phyloP scores from a whole-genome alignment of 2,329 filamentous ascomycete species.

The Thelonectria olida region DNA sequence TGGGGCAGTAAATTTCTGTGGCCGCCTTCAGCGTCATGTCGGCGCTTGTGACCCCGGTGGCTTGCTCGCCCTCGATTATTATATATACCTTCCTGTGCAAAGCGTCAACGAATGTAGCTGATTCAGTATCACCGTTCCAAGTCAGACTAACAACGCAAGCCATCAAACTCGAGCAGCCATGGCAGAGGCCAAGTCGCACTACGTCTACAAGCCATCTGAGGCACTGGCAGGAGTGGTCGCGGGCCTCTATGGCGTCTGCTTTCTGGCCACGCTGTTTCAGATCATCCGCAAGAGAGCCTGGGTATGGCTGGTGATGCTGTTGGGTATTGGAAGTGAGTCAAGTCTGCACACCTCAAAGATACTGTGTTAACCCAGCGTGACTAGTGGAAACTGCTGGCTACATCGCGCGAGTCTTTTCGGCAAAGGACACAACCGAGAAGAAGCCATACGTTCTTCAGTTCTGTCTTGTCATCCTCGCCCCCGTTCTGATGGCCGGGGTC shows the following conservation, averaged over 20 bases:
- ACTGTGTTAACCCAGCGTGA: not conserved
- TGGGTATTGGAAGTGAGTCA: conserved; percentile 30
- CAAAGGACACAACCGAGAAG: conserved; percentile 24
- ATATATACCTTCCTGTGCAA: not conserved
- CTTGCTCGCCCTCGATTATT: not conserved
- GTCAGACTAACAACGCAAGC: not conserved
- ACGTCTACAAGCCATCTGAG: conserved; percentile 30
- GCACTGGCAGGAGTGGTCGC: conserved; percentile 29
- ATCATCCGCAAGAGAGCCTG: conserved; percentile 29
- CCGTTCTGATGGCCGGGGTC: conserved; percentile 37
- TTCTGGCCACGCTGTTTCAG: conserved; percentile 26
- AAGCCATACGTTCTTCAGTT: conserved; percentile 34
- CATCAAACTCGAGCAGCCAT: conserved; percentile 2
- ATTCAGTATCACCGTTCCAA: not conserved
- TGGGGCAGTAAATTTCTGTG: not conserved
- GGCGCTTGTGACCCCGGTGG: not conserved
- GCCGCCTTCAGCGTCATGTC: not conserved
- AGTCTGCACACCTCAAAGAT: rapidly evolving
- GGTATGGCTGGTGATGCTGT: conserved; percentile 32
- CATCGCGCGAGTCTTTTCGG: conserved; percentile 25
- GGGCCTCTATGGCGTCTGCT: conserved; percentile 28
- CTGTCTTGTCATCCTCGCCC: conserved; percentile 30
- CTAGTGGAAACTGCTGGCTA: conserved; percentile 32
- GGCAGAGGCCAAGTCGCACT: conserved; percentile 23
- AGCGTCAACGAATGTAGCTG: not conserved